Percentiles rank a stretch among this genome's conserved stretches.
Conservation (phyloP, 306 rosid genomes). For the Lagenaria siceraria region DNA sequence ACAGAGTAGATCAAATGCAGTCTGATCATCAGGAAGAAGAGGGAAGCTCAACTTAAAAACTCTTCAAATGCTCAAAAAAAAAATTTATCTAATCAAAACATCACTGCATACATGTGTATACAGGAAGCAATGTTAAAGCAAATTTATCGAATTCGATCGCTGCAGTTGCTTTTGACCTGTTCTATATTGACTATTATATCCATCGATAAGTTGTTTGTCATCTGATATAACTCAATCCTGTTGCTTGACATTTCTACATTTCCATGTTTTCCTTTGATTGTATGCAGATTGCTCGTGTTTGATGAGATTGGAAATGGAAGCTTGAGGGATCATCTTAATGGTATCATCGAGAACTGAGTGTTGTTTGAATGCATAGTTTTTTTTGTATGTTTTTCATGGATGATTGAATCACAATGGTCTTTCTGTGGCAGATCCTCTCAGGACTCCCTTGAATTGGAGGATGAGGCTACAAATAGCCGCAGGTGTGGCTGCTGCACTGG, state of each 20-base stretch:
- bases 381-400: neutral
- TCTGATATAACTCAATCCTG: neutral
- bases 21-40: neutral
- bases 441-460: constrained; percentile 85
- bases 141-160: neutral
- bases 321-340: constrained; percentile 83
- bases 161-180: neutral
- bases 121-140: neutral
- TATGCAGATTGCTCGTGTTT: constrained; percentile 61
- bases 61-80: neutral
- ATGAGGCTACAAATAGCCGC: constrained; percentile 67
- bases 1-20: neutral
- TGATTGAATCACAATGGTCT: neutral
- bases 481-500: constrained; percentile 82
- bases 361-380: neutral
- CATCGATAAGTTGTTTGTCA: neutral
- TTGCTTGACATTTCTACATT: neutral
- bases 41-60: neutral
- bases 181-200: neutral
- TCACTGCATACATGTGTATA: neutral
- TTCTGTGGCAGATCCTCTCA: constrained; percentile 61
- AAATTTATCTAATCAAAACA: neutral
- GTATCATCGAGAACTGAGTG: constrained; percentile 23
- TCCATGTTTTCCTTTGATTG: neutral
- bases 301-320: constrained; percentile 76